Evolutionary conservation across 2,329 filamentous ascomycete genomes (phyloP).

Genomic region (Fusarium sublunatum): DNA sequence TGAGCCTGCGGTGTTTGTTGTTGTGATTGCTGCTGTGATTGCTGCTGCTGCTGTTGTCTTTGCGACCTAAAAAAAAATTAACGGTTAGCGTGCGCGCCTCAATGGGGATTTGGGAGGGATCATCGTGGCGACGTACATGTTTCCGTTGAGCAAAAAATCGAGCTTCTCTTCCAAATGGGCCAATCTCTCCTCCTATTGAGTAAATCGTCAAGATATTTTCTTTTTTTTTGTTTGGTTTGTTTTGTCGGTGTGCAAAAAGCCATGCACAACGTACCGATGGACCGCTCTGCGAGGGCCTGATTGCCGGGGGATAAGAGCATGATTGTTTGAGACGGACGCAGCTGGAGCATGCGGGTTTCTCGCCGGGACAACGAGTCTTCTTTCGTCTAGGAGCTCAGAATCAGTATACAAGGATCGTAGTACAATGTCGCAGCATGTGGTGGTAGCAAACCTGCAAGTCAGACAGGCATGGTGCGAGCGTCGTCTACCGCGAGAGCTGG

Average conservation of each 20-base stretch:
- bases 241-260: constrained; percentile 3
- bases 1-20: not conserved
- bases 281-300: constrained; percentile 53
- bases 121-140: constrained; percentile 41
- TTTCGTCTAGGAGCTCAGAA: constrained; percentile 52
- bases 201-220: constrained; percentile 32
- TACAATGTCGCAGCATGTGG: not conserved
- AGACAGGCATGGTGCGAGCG: constrained; percentile 58
- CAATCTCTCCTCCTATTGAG: constrained; percentile 60
- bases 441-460: constrained; percentile 57
- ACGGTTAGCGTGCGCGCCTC: not conserved
- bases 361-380: constrained; percentile 63
- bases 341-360: constrained; percentile 63
- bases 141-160: constrained; percentile 60
- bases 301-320: constrained; percentile 57
- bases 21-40: not conserved
- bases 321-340: constrained; percentile 61
- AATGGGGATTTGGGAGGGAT: no score
- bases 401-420: not conserved
- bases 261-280: constrained; percentile 55
- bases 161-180: constrained; percentile 64
- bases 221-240: not conserved
- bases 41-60: no score
- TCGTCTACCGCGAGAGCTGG: constrained; percentile 49
- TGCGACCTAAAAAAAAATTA: not conserved